phyloP scores from a whole-genome alignment of 139 green algal species.

The Axilococcus clingmanii region DNA sequence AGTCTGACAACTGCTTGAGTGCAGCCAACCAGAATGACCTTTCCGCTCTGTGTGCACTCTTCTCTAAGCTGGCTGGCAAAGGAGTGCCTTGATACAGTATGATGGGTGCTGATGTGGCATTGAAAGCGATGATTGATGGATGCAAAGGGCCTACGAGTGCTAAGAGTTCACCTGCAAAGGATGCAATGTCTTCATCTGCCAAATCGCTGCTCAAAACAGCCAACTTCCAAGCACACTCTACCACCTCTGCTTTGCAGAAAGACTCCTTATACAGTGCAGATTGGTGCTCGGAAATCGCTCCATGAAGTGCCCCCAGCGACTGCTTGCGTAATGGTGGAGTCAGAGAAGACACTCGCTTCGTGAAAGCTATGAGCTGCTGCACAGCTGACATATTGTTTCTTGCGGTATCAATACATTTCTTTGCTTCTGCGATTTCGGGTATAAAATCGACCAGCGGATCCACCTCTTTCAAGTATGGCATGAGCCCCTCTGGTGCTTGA shows the following conservation, averaged over 20 bases:
- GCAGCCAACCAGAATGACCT: constrained; percentile 9
- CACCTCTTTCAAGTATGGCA: constrained; percentile 17
- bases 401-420: not conserved
- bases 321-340: constrained; percentile 10
- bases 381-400: constrained; percentile 7
- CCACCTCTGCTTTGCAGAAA: constrained; percentile 13
- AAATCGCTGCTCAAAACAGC: constrained; percentile 16
- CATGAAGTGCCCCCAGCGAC: constrained; percentile 16
- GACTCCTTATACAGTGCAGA: constrained; percentile 1
- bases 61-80: too few species aligned
- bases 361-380: constrained; percentile 22
- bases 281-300: constrained; percentile 9
- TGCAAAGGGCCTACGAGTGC: constrained; percentile 35
- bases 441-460: constrained; percentile 20
- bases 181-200: constrained; percentile 23
- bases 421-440: too few species aligned
- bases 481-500: constrained; percentile 5
- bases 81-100: too few species aligned
- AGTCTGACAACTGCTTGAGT: constrained; percentile 29
- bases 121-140: constrained; percentile 32
- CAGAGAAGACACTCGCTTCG: constrained; percentile 16
- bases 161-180: constrained; percentile 38
- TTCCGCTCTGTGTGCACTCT: too few species aligned
- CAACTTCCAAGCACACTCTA: constrained; percentile 31
- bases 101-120: too few species aligned